Conservation (phyloP, 495 filamentous ascomycete species). For the Usnea hakonensis region DNA sequence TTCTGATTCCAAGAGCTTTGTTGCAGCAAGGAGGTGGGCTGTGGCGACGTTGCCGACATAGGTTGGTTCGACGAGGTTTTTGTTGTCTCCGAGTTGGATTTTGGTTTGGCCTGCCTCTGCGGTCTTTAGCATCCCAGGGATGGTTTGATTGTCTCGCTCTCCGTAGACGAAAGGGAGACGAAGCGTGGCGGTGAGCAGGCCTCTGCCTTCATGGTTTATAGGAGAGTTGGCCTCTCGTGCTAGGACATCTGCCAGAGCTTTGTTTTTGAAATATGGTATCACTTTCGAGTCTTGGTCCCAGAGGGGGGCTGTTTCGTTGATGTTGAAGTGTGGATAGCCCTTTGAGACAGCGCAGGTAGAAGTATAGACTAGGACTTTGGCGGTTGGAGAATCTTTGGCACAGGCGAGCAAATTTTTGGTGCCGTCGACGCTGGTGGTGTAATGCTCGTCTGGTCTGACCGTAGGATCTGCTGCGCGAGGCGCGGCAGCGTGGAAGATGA, state of each 20-base stretch:
- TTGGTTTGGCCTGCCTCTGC: slow-evolving; percentile 23
- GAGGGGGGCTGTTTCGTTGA: slow-evolving; percentile 21
- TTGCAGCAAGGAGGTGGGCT: slow-evolving; percentile 59
- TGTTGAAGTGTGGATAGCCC: slow-evolving; percentile 15
- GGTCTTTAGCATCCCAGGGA: slow-evolving; percentile 14
- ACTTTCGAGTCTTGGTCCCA: slow-evolving; percentile 13
- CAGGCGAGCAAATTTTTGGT: slow-evolving; percentile 15
- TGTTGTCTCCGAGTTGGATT: slow-evolving; percentile 25
- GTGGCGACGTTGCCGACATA: slow-evolving; percentile 74
- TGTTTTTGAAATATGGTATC: slow-evolving; percentile 22
- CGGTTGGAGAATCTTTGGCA: slow-evolving; percentile 14
- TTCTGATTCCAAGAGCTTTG: slow-evolving; percentile 8
- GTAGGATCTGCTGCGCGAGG: slow-evolving; percentile 18
- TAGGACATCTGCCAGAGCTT: slow-evolving; percentile 16
- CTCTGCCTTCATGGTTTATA: too few species aligned
- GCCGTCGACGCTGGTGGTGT: too few species aligned
- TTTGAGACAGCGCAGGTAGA: slow-evolving; percentile 18
- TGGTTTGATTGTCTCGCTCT: slow-evolving; percentile 23
- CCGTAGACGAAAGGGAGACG: slow-evolving; percentile 27
- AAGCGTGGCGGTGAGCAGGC: slow-evolving; percentile 10
- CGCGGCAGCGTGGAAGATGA: slow-evolving; percentile 25
- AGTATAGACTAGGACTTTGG: slow-evolving; percentile 27
- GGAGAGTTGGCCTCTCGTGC: too few species aligned
- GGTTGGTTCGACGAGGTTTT: slow-evolving; percentile 65
- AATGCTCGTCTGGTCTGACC: slow-evolving; percentile 15